A percentile compares a stretch with the other conserved stretches of the same genome.
phyloP scores from a whole-genome alignment of 164 flowering plant species.

The Vitis labrusca region DNA sequence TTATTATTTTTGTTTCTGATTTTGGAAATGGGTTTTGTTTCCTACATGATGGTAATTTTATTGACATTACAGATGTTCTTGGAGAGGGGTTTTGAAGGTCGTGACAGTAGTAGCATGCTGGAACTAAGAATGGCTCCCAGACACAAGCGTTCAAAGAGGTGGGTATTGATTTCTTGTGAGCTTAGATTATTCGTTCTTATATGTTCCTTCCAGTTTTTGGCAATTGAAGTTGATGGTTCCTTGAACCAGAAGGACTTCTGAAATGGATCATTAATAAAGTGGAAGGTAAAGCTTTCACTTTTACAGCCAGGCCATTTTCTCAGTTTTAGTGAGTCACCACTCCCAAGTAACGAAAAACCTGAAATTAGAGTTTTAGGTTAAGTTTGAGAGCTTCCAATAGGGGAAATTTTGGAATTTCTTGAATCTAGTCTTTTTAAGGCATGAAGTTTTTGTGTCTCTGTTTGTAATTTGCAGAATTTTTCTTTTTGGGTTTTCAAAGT shows the following conservation, averaged over 20 bases:
- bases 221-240: constrained; percentile 5
- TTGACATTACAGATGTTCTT: constrained; percentile 15
- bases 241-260: constrained; percentile 18
- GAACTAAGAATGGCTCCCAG: constrained; percentile 25
- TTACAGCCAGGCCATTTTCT: neutral
- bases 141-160: constrained; percentile 67
- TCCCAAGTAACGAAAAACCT: neutral
- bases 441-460: neutral
- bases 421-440: constrained; percentile 1
- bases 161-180: neutral
- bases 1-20: too few species aligned
- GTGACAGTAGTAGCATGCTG: constrained; percentile 25
- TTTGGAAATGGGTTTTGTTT: constrained; percentile 1
- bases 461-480: neutral
- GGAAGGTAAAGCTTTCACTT: constrained; percentile 1
- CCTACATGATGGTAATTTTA: neutral
- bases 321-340: neutral
- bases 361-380: neutral
- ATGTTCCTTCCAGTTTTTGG: neutral
- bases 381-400: constrained; percentile 1
- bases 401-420: neutral
- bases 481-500: neutral
- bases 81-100: constrained; percentile 48
- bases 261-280: constrained; percentile 7
- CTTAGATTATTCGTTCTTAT: neutral